Evolutionary conservation across 805 yeast species (phyloP).

Genomic region (Schizosaccharomyces japonicus): DNA sequence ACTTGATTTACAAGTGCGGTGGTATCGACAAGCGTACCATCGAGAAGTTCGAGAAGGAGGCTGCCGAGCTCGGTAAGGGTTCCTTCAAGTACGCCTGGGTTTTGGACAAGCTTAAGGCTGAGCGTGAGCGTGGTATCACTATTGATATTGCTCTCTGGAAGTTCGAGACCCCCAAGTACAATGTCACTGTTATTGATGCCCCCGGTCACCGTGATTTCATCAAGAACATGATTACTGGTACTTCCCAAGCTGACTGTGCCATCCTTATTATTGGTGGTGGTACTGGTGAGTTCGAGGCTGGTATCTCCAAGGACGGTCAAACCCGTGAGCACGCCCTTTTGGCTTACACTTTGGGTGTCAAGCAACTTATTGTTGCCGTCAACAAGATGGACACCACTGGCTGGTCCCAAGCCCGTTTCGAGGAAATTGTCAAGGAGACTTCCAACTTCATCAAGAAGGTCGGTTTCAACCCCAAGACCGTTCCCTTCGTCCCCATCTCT

Average conservation of each 20-base stretch:
- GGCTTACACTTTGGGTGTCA: slow-evolving; percentile 96
- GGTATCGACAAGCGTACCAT: slow-evolving; percentile 92
- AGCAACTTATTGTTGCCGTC: slow-evolving; percentile 74
- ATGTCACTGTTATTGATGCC: slow-evolving; percentile 80
- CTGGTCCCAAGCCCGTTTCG: slow-evolving; percentile 63
- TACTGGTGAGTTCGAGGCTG: slow-evolving; percentile 87
- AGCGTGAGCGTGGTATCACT: slow-evolving; percentile 93
- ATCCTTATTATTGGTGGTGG: slow-evolving; percentile 78
- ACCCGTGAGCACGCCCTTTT: slow-evolving; percentile 86
- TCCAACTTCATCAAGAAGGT: slow-evolving; percentile 63
- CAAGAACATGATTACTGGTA: slow-evolving; percentile 90
- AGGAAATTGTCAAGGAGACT: slow-evolving; percentile 55
- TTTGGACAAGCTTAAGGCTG: slow-evolving; percentile 84
- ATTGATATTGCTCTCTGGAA: slow-evolving; percentile 82
- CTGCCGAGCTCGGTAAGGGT: slow-evolving; percentile 76
- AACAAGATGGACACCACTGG: slow-evolving; percentile 91
- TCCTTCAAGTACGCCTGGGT: slow-evolving; percentile 97
- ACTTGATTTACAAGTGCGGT: slow-evolving; percentile 97
- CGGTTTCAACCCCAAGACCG: slow-evolving; percentile 62
- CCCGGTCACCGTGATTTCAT: slow-evolving; percentile 94
- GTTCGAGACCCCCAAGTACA: slow-evolving; percentile 76
- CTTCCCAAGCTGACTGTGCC: slow-evolving; percentile 84
- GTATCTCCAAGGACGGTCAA: slow-evolving; percentile 85
- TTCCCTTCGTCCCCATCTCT: slow-evolving; percentile 73
- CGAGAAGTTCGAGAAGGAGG: slow-evolving; percentile 95